Evolutionary conservation across 371 early-diverging fungal genomes (phyloP), one percentile per base, ranked within the genome.

Genomic region (Mortierella polycephala): DNA sequence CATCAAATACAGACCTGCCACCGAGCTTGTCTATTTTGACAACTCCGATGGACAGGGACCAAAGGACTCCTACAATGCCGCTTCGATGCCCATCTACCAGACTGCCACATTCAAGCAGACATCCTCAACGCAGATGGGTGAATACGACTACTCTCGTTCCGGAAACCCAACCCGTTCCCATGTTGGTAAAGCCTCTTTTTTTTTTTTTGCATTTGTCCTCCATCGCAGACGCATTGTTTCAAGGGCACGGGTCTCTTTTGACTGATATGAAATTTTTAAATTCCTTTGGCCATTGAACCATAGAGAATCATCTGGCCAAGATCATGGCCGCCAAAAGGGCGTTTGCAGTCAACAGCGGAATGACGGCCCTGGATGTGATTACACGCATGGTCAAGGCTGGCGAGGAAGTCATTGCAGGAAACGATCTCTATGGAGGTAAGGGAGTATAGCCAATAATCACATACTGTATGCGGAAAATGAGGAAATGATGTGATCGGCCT

Each of bases 41-140:
- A 88, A 87, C 75, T 83, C 88, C 61, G 89, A 91, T 68, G 85
- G 81, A 51, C 66, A 58, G 40, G 81, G 84, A 20, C 70, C 74
- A 41, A 85, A 83, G 62, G 97, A 97, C 85, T 92, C 89, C 57
- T 96, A 98, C 86, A 90, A 94, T 80, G 92, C 98, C 20, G 87
- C 95, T 40, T 95, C 96, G 8, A 92, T 96, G 37, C 98, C 98
- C 41, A 95, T 98, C 70, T 97, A 97, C 86, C 97, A 97, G 77
- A 94, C 97, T 0, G 98, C 98, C 13, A 98, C 98, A 1, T 98
- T 98, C 84, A 97, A 95, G 83, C 97, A 97, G 83, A 75, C 80
- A 20, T 82, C 86, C 9, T 93, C 94, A 1, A 86, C 86, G 16
- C 96, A 92, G 56, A 88, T 89, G 74, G 96, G 97, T 18, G 95